Evolutionary conservation across 2,329 filamentous ascomycete species (phyloP).

Genomic region (Whalleya microplaca): DNA sequence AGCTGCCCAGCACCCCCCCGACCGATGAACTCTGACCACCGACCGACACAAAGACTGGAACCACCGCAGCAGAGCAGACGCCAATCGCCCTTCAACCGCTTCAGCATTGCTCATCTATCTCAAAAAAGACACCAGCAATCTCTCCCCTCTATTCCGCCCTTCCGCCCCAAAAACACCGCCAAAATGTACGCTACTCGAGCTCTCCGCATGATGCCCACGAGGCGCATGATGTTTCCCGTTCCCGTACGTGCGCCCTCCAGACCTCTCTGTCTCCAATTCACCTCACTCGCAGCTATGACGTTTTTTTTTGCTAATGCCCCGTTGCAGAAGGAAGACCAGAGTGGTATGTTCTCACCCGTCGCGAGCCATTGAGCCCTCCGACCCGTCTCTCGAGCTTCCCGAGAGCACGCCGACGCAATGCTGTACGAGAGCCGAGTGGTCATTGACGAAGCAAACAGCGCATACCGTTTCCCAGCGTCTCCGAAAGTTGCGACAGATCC

Average conservation of each 20-base stretch:
- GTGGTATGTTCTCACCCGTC: slow-evolving; percentile 56
- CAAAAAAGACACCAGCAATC: slow-evolving; percentile 16
- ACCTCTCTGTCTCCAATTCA: slow-evolving; percentile 4
- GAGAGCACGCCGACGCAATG: not conserved
- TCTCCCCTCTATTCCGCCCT: slow-evolving; percentile 30
- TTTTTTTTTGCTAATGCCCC: slow-evolving; percentile 42
- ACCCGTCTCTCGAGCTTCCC: slow-evolving; percentile 3
- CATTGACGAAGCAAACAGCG: slow-evolving; percentile 56
- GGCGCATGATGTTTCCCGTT: slow-evolving; percentile 69
- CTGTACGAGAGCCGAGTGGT: slow-evolving; percentile 7
- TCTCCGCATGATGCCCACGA: slow-evolving; percentile 69
- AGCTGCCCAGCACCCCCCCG: slow-evolving; percentile 7
- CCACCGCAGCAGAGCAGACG: slow-evolving; percentile 8
- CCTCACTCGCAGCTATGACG: slow-evolving; percentile 37
- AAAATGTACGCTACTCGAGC: slow-evolving; percentile 69
- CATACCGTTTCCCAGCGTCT: slow-evolving; percentile 97
- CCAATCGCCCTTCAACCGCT: slow-evolving; percentile 10
- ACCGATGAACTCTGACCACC: slow-evolving; percentile 17
- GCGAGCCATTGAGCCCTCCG: slow-evolving; percentile 23
- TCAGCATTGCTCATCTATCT: not conserved
- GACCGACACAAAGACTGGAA: not conserved
- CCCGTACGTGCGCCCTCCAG: slow-evolving; percentile 62
- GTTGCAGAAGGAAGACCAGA: slow-evolving; percentile 67
- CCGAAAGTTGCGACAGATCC: slow-evolving; percentile 85
- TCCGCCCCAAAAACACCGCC: too few species aligned